These are phyloP conservation scores for Rosa rugosa DNA, from an alignment of 306 rosid species.

Conservation along the genomic window DNA sequence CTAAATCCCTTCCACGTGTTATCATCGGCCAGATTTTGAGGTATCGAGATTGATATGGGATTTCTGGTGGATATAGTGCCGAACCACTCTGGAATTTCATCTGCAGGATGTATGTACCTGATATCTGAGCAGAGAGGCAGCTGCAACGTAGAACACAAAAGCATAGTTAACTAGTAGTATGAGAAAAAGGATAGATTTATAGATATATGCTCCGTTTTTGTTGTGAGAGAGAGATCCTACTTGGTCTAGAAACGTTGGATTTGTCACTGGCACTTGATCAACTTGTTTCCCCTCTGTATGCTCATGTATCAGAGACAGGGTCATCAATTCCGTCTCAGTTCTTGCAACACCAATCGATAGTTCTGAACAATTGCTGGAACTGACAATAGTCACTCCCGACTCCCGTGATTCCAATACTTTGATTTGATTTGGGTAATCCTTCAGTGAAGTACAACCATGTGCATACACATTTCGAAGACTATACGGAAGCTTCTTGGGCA, in stretches of 20 bases:
- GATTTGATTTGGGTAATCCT: neutral
- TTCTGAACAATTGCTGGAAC: neutral
- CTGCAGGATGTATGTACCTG: too few species aligned
- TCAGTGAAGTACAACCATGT: conserved; percentile 9
- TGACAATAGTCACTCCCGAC: neutral
- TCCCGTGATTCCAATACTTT: neutral
- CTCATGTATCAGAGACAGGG: too few species aligned
- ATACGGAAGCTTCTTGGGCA: conserved; percentile 6
- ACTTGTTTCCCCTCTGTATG: too few species aligned
- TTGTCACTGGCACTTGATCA: too few species aligned
- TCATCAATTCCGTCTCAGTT: too few species aligned
- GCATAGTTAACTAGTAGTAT: too few species aligned
- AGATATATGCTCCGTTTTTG: neutral
- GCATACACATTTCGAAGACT: conserved; percentile 5
- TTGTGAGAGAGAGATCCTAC: neutral
- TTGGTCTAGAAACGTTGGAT: too few species aligned
- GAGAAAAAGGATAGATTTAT: too few species aligned
- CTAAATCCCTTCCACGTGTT: conserved; percentile 3
- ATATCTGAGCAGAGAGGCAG: accelerated
- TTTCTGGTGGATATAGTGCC: neutral
- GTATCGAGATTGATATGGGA: neutral
- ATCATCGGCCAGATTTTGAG: neutral
- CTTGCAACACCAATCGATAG: too few species aligned
- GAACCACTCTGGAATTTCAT: conserved; percentile 8
- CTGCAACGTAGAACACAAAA: neutral